phyloP scores from a whole-genome alignment of 495 filamentous ascomycete species.

The Talaromyces nanjingensis region DNA sequence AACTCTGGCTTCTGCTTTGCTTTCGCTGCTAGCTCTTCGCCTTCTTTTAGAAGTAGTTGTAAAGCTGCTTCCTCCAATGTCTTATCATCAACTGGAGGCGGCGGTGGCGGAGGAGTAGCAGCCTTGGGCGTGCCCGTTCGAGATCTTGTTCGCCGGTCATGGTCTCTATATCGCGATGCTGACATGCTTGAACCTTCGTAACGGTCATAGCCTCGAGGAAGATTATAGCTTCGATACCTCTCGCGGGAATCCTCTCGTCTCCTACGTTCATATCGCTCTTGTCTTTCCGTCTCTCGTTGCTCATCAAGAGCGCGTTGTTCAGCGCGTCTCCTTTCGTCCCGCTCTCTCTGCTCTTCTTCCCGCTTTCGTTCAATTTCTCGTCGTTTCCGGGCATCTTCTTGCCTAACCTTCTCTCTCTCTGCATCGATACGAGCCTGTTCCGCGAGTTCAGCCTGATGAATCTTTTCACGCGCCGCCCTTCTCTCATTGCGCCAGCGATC shows the following conservation, averaged over 20 bases:
- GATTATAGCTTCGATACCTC: conserved; percentile 26
- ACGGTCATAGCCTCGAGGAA: conserved; percentile 26
- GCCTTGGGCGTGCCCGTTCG: conserved; percentile 32
- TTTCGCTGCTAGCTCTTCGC: conserved; percentile 54
- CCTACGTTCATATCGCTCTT: conserved; percentile 44
- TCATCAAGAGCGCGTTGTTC: conserved; percentile 45
- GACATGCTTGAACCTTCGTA: conserved; percentile 6
- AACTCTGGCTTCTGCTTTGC: conserved; percentile 50
- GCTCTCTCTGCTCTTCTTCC: conserved; percentile 48
- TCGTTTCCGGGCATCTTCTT: conserved; percentile 59
- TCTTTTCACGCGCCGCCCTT: conserved; percentile 54
- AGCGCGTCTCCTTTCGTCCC: conserved; percentile 48
- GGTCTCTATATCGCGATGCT: conserved; percentile 26
- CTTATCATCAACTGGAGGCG: conserved; percentile 46
- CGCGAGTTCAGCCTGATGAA: conserved; percentile 56
- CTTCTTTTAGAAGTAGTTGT: conserved; percentile 50
- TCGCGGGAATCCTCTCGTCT: conserved; percentile 37
- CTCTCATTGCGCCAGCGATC: conserved; percentile 62
- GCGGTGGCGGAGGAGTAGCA: conserved; percentile 29
- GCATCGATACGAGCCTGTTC: conserved; percentile 58
- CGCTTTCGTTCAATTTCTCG: conserved; percentile 54
- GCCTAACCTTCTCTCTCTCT: conserved; percentile 55
- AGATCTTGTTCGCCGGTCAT: conserved; percentile 27
- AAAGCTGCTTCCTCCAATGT: conserved; percentile 51
- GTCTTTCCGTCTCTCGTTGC: conserved; percentile 46